Base-by-base conservation (phyloP, 2,329 filamentous ascomycete species). In the Erysiphe pulchra region DNA sequence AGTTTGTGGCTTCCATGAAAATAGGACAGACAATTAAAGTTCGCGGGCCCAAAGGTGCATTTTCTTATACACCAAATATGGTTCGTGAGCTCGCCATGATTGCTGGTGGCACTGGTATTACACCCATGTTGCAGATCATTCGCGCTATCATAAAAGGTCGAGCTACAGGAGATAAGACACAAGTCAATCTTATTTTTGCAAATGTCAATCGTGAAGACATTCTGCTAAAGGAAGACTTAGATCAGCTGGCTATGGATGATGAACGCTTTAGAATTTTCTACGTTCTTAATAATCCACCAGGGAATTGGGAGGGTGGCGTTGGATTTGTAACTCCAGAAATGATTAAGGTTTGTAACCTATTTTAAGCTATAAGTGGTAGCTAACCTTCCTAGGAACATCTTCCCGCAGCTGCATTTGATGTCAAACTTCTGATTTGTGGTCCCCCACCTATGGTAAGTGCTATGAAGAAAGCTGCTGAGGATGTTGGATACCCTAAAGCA, bases 11-110 rank as follows among this genome's bases (percentile, higher is more conserved):
- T 42, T 76, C 73, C 12, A 73, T 98, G 50, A 73, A 72, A 51
- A 71, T 94, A 49, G 86, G 87, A 50, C 76, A 92, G 63, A 78
- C 72, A 50, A 90, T 98, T 70, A 83, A 83, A 61, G 79, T 95
- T 56, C 77, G 75, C 56, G 90, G 90, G 10, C 90, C 90, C 63
- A 95, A 95, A 72, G 90, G 90, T 55, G 87, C 87, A 55, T 94
- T 98, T 71, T 82, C 92, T 51, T 98, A 98, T 67, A 83, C 79
- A 16, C 85, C 87, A 55, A 94, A 94, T 70, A 87, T 98, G 81
- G 83, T 87, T 55, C 78, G 82, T 52, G 82, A 82, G 64, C 92
- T 98, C 54, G 90, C 86, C 59, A 98, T 98, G 90, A 83, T 98
- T 59, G 85, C 90, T 51, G 90, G 90, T 54, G 90, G 90, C 52